phyloP scores from a whole-genome alignment of 164 flowering plant species.

The Berberis vulgaris region DNA sequence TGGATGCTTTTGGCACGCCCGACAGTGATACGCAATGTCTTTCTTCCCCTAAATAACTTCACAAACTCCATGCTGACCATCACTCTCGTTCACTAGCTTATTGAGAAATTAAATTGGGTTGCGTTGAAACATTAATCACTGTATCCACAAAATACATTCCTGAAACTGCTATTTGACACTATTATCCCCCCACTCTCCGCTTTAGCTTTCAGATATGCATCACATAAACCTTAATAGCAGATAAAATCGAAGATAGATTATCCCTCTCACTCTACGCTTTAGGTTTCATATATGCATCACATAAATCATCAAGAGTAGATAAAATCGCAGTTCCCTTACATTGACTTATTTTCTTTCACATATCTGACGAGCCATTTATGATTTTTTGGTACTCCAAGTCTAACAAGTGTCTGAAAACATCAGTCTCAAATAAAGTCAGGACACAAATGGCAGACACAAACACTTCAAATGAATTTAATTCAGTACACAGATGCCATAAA shows the following conservation, averaged over 20 bases:
- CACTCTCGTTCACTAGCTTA: conserved; percentile 34
- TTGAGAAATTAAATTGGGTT: conserved; percentile 45
- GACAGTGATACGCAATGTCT: conserved; percentile 82
- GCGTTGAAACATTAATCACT: conserved; percentile 89
- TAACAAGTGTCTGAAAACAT: conserved; percentile 51
- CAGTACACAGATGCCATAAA: too few relatives aligned
- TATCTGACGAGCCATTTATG: conserved; percentile 46
- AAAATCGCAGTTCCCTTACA: conserved; percentile 7
- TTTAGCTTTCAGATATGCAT: conserved; percentile 14
- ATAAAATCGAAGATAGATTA: conserved; percentile 56
- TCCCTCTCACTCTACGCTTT: conserved; percentile 1
- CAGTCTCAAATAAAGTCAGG: too few relatives aligned
- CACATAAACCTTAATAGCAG: conserved; percentile 38
- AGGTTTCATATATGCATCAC: too few relatives aligned
- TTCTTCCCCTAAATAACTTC: conserved; percentile 86
- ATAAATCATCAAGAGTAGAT: too few relatives aligned
- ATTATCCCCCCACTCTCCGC: conserved; percentile 12
- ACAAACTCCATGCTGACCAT: conserved; percentile 81
- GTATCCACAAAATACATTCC: conserved; percentile 73
- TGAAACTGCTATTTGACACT: conserved; percentile 26
- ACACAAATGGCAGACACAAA: too few relatives aligned
- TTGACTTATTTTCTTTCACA: conserved; percentile 29
- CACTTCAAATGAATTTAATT: too few relatives aligned
- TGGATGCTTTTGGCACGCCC: conserved; percentile 86
- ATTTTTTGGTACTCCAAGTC: conserved; percentile 50